Evolutionary conservation across 2,329 filamentous ascomycete species (phyloP), one percentile per base, ranked within the genome.

Genomic region (Neoascochyta sp.): DNA sequence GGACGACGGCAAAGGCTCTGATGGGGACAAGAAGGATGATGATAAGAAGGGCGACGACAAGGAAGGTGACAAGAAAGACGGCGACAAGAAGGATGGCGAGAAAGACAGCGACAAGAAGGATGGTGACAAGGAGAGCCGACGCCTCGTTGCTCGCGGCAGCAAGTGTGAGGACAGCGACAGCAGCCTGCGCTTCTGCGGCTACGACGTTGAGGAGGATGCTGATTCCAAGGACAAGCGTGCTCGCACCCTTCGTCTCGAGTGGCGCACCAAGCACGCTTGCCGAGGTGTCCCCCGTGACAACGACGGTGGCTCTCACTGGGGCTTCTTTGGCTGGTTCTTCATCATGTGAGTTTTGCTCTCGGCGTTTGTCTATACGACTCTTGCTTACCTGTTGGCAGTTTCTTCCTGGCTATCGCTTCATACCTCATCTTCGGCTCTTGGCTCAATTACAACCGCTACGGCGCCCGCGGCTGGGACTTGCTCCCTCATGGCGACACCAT

Each of bases 361-460:
- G 11, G 26, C 9, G 5, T 24, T 16, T 11, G 11, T 27, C 25
- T 7, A n/a, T 27, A 18, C 7, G 5, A 8, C 16, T 22, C 2
- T 10, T 34, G 31, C 45, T 51, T 39, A 51, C 30, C 16, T 1
- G 7, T 7, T 8, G 11, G 17, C 45, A 95, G 89, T 48, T 68
- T 83, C 37, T 98, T 98, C 75, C 74, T 96, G 41, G 78, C 78
- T 24, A 83, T 80, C 22, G 87, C 92, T 2, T 70, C 89, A 14
- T 98, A 96, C 67, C 81, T 98, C 45, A 95, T 96, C 62, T 96
- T 96, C 57, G 89, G 90, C 44, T 94, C 89, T 12, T 98, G 92
- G 92, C 80, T 96, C 62, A 96, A 96, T 71, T 96, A 96, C 74
- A 95, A 88, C 69, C 85, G 89, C 41, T 95, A 95, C 64, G 90